Percentiles rank a stretch among this genome's conserved stretches.
phyloP scores from a whole-genome alignment of 1,139 yeast species.

The Lodderomyces margitis region DNA sequence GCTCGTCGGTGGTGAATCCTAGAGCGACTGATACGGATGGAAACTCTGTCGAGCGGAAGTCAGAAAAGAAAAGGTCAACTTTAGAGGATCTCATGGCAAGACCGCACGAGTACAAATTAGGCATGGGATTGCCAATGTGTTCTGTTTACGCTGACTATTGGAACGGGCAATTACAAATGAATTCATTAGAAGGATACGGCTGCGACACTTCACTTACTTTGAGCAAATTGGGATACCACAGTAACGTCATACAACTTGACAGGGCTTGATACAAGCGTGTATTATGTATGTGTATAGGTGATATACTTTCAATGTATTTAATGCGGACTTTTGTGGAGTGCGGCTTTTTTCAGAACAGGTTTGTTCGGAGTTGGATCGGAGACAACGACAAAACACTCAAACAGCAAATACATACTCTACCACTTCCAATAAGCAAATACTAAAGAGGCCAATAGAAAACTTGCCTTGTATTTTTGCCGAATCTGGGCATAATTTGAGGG shows the following conservation, averaged over 20 bases:
- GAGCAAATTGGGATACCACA: constrained; percentile 72
- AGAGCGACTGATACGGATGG: not conserved
- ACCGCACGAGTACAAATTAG: constrained; percentile 71
- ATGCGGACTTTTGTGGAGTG: no score
- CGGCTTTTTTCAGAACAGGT: no score
- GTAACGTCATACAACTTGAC: constrained; percentile 66
- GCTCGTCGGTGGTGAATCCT: constrained; percentile 32
- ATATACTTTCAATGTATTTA: no score
- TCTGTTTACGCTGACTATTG: constrained; percentile 92
- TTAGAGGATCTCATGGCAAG: constrained; percentile 56
- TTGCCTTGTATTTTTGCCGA: not conserved
- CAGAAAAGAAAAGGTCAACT: constrained; percentile 30
- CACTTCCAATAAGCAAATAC: no score
- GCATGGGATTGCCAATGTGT: constrained; percentile 89
- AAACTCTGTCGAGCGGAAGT: not conserved
- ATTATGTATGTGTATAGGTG: not conserved
- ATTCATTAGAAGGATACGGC: constrained; percentile 86
- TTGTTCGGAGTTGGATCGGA: not conserved
- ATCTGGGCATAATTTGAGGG: not conserved
- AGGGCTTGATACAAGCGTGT: constrained; percentile 42
- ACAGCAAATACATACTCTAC: no score
- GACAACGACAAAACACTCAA: no score
- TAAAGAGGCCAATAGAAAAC: no score
- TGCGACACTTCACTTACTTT: constrained; percentile 80
- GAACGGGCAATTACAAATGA: constrained; percentile 85